Percentiles rank a stretch among this genome's conserved stretches.
These are phyloP conservation scores for Aspergillus carlsbadensis DNA, from an alignment of 495 filamentous ascomycete species.

Conservation along the genomic window DNA sequence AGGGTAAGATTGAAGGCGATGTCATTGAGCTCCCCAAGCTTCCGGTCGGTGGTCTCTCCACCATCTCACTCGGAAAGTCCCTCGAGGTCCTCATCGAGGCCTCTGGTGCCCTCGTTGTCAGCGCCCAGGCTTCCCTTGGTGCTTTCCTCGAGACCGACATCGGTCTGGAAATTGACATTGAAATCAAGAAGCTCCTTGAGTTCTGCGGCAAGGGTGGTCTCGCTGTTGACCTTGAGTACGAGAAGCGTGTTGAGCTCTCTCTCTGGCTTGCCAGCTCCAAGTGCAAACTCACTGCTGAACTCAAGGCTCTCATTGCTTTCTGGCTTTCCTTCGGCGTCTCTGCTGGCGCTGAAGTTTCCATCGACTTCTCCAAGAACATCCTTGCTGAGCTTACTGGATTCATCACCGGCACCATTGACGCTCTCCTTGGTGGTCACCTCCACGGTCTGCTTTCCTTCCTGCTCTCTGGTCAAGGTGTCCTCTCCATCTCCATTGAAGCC, in stretches of 20 bases:
- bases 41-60: constrained; percentile 30
- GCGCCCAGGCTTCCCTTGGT: constrained; percentile 34
- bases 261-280: constrained; percentile 38
- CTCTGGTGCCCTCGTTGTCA: constrained; percentile 28
- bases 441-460: constrained; percentile 36
- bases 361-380: constrained; percentile 30
- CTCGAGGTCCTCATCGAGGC: constrained; percentile 33
- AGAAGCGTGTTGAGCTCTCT: constrained; percentile 35
- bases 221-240: constrained; percentile 29
- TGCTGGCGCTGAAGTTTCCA: constrained; percentile 25
- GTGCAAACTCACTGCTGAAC: constrained; percentile 40
- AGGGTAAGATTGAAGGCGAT: constrained; percentile 29
- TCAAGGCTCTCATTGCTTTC: constrained; percentile 42
- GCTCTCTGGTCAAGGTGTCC: constrained; percentile 36
- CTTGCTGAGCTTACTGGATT: constrained; percentile 30
- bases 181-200: constrained; percentile 31
- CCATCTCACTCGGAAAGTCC: constrained; percentile 39
- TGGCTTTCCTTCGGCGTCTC: constrained; percentile 41
- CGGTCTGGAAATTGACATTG: constrained; percentile 27
- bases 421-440: constrained; percentile 34
- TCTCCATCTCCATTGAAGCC: constrained; percentile 33
- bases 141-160: constrained; percentile 37
- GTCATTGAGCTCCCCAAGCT: constrained; percentile 31
- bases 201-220: constrained; percentile 33
- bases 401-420: constrained; percentile 28